A percentile compares a stretch with the other conserved stretches of the same genome.
phyloP scores from a whole-genome alignment of 106 monocot genomes.

The Chionographis japonica region DNA sequence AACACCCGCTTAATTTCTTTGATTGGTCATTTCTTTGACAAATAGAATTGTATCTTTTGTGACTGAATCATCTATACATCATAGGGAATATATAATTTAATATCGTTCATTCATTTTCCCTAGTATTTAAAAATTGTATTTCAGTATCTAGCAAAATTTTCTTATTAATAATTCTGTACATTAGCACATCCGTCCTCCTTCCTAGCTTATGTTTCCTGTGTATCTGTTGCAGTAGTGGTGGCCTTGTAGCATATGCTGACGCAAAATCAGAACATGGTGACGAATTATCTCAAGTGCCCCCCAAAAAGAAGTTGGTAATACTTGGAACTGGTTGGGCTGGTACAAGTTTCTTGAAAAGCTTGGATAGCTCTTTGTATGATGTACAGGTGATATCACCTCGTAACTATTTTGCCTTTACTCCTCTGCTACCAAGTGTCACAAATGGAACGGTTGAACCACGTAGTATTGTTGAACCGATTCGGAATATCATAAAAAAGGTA shows the following conservation, averaged over 20 bases:
- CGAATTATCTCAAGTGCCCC: slow-evolving; percentile 14
- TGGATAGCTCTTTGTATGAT: slow-evolving; percentile 71
- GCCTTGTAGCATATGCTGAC: slow-evolving; percentile 66
- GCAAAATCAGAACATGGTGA: slow-evolving; percentile 25
- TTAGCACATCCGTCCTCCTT: neutral
- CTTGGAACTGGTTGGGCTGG: slow-evolving; percentile 93
- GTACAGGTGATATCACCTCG: slow-evolving; percentile 82
- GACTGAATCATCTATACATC: too few species aligned
- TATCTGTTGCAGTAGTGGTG: slow-evolving; percentile 39
- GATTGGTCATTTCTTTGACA: too few species aligned
- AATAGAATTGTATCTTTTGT: too few species aligned
- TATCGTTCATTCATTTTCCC: too few species aligned
- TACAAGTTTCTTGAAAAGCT: slow-evolving; percentile 71
- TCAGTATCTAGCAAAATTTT: neutral
- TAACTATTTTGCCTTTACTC: slow-evolving; percentile 92
- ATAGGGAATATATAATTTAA: too few species aligned
- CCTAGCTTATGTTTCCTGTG: neutral
- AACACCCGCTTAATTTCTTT: too few species aligned
- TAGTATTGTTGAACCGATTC: slow-evolving; percentile 79
- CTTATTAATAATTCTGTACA: neutral
- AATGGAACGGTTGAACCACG: slow-evolving; percentile 88
- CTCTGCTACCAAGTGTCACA: slow-evolving; percentile 83
- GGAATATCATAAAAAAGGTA: slow-evolving; percentile 75
- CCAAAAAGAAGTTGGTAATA: slow-evolving; percentile 72
- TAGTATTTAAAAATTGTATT: too few species aligned